Evolutionary conservation across 1,284 basidiomycete species (phyloP).

Genomic region (Dichomitus squalens): DNA sequence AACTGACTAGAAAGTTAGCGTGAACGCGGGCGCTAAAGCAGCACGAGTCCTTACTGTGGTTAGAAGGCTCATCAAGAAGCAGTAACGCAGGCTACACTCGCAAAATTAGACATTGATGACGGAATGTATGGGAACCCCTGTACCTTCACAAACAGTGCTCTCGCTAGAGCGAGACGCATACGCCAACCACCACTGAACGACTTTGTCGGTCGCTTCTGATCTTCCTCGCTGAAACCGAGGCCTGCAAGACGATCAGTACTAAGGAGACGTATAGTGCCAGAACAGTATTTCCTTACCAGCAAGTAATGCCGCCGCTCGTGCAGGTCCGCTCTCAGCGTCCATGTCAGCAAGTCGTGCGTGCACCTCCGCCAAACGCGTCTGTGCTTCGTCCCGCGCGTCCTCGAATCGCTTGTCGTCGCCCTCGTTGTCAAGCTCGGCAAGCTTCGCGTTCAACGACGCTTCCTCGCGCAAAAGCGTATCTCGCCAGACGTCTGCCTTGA

Average conservation of each 20-base stretch:
- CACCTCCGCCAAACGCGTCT: slow-evolving; percentile 86
- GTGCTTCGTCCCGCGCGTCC: slow-evolving; percentile 86
- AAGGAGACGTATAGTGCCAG: background rate
- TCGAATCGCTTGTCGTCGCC: slow-evolving; percentile 78
- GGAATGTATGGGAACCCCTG: background rate
- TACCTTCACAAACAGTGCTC: slow-evolving; percentile 95
- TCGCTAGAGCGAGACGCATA: slow-evolving; percentile 83
- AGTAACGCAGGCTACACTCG: slow-evolving; percentile 67
- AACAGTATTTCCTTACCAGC: slow-evolving; percentile 57
- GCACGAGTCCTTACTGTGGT: slow-evolving; percentile 66
- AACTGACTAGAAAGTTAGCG: slow-evolving; percentile 41
- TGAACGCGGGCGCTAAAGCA: no score
- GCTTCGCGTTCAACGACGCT: slow-evolving; percentile 67
- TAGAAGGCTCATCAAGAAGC: slow-evolving; percentile 96
- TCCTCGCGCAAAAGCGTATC: slow-evolving; percentile 89
- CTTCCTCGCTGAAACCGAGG: slow-evolving; percentile 88
- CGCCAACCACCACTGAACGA: slow-evolving; percentile 98
- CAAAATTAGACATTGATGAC: background rate
- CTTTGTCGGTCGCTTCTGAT: slow-evolving; percentile 82
- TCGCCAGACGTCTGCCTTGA: slow-evolving; percentile 97
- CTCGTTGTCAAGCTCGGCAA: slow-evolving; percentile 74
- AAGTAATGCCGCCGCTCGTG: slow-evolving; percentile 87
- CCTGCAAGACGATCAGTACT: slow-evolving; percentile 42
- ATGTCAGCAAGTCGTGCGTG: slow-evolving; percentile 93
- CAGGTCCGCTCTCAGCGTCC: slow-evolving; percentile 97